phyloP scores from a whole-genome alignment of 192 early-diverging fungal genomes.

The Phlyctochytrium planicorne region DNA sequence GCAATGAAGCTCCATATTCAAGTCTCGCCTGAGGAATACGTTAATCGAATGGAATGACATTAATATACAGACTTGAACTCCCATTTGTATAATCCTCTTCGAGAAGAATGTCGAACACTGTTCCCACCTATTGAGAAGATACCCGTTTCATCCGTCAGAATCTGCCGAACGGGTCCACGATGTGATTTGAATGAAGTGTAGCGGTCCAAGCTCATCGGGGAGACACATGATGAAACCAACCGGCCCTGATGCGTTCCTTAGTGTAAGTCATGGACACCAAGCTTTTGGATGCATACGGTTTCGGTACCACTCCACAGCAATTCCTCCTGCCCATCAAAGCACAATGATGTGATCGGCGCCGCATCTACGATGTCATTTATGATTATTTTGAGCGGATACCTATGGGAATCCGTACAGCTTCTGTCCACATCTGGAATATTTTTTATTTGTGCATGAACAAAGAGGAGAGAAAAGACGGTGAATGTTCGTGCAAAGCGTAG shows the following conservation, averaged over 20 bases:
- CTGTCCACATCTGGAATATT: no score
- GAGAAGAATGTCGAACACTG: conserved; percentile 26
- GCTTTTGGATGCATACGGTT: conserved; percentile 55
- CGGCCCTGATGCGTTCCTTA: conserved; percentile 54
- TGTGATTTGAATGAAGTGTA: conserved; percentile 74
- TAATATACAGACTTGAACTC: conserved; percentile 24
- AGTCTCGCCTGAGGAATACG: conserved; percentile 14
- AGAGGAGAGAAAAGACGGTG: no score
- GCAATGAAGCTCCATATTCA: conserved; percentile 13
- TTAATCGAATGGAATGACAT: neutral
- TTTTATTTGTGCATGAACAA: no score
- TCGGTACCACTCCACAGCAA: conserved; percentile 85
- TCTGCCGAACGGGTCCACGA: conserved; percentile 62
- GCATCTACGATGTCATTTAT: no score
- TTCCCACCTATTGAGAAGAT: conserved; percentile 28
- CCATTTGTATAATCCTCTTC: conserved; percentile 45
- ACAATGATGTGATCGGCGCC: no score
- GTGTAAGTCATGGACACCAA: neutral
- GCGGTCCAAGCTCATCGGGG: conserved; percentile 51
- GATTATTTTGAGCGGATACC: no score
- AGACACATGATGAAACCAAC: conserved; percentile 62
- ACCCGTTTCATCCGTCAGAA: conserved; percentile 58
- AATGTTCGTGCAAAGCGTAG: no score
- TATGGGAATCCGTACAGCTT: no score
- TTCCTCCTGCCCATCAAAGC: conserved; percentile 75